phyloP scores from a whole-genome alignment of 352 stramenopile species.

The Hyaloperonospora brassicae region DNA sequence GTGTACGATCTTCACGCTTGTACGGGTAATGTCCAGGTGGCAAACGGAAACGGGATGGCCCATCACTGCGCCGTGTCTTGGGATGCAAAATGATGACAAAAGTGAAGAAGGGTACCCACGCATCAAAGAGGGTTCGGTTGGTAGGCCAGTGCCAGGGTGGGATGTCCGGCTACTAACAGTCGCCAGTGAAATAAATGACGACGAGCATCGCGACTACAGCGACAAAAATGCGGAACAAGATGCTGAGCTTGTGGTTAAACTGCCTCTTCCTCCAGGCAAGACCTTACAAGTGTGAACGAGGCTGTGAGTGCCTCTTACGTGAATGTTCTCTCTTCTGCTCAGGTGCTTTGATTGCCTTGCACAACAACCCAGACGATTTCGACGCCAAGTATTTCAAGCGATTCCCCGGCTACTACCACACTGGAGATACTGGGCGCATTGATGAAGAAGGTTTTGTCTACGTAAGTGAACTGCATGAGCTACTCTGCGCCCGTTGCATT shows the following conservation, averaged over 20 bases:
- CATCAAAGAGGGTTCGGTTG: slow-evolving; percentile 59
- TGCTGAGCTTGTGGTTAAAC: slow-evolving; percentile 65
- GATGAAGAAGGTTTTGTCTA: slow-evolving; percentile 89
- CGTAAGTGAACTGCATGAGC: slow-evolving; percentile 22
- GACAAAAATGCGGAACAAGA: slow-evolving; percentile 52
- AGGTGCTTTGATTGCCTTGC: slow-evolving; percentile 70
- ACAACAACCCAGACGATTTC: slow-evolving; percentile 81
- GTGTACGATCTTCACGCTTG: not conserved
- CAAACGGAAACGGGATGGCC: slow-evolving; percentile 88
- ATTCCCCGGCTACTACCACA: slow-evolving; percentile 86
- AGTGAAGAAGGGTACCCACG: slow-evolving; percentile 32
- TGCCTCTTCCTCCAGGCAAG: slow-evolving; percentile 77
- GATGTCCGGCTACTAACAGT: slow-evolving; percentile 68
- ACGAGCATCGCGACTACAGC: slow-evolving; percentile 38
- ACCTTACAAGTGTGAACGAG: not conserved
- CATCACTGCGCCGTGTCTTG: slow-evolving; percentile 56
- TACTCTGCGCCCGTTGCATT: not conserved
- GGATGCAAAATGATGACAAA: slow-evolving; percentile 52
- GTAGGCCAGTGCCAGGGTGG: slow-evolving; percentile 70
- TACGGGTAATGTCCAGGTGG: slow-evolving; percentile 39
- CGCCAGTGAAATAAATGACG: slow-evolving; percentile 25
- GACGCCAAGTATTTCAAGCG: slow-evolving; percentile 74
- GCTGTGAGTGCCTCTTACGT: slow-evolving; percentile 1
- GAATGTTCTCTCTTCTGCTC: not conserved
- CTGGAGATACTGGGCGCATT: slow-evolving; percentile 79